A percentile compares a stretch with the other conserved stretches of the same genome.
Evolutionary conservation across 768 basidiomycete genomes (phyloP).

Genomic region (Hygrophorus pudorinus): DNA sequence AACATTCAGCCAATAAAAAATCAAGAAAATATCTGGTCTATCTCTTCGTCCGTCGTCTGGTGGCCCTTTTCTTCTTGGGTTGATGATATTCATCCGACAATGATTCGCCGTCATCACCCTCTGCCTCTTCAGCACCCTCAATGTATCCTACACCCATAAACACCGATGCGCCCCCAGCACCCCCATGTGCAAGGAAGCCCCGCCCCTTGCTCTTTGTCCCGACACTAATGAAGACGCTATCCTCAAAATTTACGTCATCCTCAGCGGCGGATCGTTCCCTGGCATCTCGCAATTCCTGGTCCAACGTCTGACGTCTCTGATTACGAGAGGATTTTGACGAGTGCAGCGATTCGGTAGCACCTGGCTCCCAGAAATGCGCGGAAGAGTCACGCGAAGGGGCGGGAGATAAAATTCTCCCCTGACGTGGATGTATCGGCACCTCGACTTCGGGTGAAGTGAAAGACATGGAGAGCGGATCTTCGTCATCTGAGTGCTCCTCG

Average conservation of each 20-base stretch:
- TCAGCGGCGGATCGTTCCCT: constrained; percentile 20
- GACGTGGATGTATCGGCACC: no score
- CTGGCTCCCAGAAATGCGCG: background rate
- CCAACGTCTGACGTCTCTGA: constrained; percentile 45
- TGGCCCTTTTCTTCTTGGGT: constrained; percentile 5
- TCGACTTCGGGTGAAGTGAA: background rate
- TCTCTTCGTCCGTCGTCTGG: constrained; percentile 4
- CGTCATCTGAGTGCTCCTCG: constrained; percentile 10
- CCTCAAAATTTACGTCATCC: constrained; percentile 35
- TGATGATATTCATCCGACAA: constrained; percentile 12
- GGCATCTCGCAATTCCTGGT: constrained; percentile 53
- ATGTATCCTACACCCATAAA: constrained; percentile 65
- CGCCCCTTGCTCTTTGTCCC: constrained; percentile 42
- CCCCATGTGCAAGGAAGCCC: constrained; percentile 68
- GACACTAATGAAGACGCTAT: constrained; percentile 39
- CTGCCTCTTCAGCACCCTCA: constrained; percentile 35
- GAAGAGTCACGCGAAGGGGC: background rate
- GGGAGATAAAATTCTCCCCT: background rate
- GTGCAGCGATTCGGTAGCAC: background rate
- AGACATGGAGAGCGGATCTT: background rate
- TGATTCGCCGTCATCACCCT: constrained; percentile 13
- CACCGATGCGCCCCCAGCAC: constrained; percentile 61
- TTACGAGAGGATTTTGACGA: constrained; percentile 8
- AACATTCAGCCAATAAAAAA: constrained; percentile 3
- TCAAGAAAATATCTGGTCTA: background rate